Evolutionary conservation across 177 flowering plant genomes (phyloP).

Genomic region (Telopea speciosissima): DNA sequence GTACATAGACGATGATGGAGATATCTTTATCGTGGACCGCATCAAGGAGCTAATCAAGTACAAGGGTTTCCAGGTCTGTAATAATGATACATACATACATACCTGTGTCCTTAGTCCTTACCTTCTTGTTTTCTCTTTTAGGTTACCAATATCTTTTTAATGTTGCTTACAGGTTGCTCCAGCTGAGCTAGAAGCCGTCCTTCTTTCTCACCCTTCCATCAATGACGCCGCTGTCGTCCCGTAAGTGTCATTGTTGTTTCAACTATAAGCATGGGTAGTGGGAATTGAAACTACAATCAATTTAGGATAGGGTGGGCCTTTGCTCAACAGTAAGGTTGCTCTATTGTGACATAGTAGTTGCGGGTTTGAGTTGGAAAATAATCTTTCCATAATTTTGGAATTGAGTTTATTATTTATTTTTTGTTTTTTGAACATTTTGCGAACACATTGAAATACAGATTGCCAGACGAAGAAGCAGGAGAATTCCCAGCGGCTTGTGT

Average conservation of each 20-base stretch:
- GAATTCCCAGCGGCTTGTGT: constrained; percentile 95
- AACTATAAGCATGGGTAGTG: too few relatives aligned
- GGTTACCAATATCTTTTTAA: too few relatives aligned
- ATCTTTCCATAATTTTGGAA: too few relatives aligned
- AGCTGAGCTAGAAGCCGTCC: constrained; percentile 86
- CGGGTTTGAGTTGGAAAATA: too few relatives aligned
- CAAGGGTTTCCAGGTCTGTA: constrained; percentile 84
- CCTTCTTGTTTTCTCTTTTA: too few relatives aligned
- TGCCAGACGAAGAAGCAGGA: constrained; percentile 93
- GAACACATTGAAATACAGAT: constrained; percentile 27
- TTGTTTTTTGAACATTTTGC: neutral
- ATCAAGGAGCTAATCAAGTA: constrained; percentile 94
- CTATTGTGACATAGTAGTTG: too few relatives aligned
- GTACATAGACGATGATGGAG: constrained; percentile 90
- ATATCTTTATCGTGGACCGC: constrained; percentile 82
- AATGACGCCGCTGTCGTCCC: constrained; percentile 90
- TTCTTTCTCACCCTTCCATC: constrained; percentile 80
- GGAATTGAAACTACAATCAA: too few relatives aligned
- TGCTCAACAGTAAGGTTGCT: too few relatives aligned
- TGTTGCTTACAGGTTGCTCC: constrained; percentile 78
- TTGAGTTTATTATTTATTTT: too few relatives aligned
- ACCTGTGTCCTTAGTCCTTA: too few relatives aligned
- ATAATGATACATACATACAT: too few relatives aligned
- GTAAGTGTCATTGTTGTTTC: constrained; percentile 31
- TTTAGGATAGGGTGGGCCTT: too few relatives aligned